A percentile compares a stretch with the other conserved stretches of the same genome.
phyloP scores from a whole-genome alignment of 495 filamentous ascomycete species.

The Collariella sp. region DNA sequence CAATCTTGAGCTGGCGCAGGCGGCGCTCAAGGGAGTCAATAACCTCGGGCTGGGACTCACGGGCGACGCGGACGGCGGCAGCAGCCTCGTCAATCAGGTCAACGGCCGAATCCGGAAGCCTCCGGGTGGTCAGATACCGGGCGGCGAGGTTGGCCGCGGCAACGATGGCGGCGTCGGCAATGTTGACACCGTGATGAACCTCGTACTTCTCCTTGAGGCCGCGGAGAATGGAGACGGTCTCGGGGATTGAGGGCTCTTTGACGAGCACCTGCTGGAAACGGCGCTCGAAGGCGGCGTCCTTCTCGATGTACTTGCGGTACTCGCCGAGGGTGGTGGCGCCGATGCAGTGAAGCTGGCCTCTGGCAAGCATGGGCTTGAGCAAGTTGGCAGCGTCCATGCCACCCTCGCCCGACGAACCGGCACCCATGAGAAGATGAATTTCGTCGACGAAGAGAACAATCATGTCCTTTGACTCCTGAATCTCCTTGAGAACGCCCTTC shows the following conservation, averaged over 20 bases:
- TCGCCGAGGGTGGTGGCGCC: conserved; percentile 91
- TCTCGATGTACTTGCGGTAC: conserved; percentile 98
- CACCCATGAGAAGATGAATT: conserved; percentile 97
- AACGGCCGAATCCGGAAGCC: conserved; percentile 92
- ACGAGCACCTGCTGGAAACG: conserved; percentile 97
- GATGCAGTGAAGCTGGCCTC: conserved; percentile 95
- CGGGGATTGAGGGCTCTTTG: conserved; percentile 78
- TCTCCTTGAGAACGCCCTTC: conserved; percentile 97
- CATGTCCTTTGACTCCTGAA: conserved; percentile 90
- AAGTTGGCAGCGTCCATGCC: conserved; percentile 98
- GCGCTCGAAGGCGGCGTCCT: conserved; percentile 94
- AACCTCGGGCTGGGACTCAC: conserved; percentile 91
- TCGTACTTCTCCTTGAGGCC: conserved; percentile 96
- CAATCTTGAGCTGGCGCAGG: conserved; percentile 83
- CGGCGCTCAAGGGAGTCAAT: conserved; percentile 87
- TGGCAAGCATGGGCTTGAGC: conserved; percentile 92
- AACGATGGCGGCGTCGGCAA: conserved; percentile 87
- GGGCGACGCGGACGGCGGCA: conserved; percentile 83
- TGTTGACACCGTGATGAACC: conserved; percentile 94
- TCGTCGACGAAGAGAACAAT: conserved; percentile 97
- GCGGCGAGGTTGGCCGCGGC: conserved; percentile 81
- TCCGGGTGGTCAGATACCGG: conserved; percentile 80
- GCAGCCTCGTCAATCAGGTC: conserved; percentile 95
- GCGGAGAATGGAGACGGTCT: conserved; percentile 94
- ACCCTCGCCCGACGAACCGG: conserved; percentile 84